These are phyloP conservation scores for Sugiyamaella marilandica DNA, from an alignment of 805 yeast species.

Conservation along the genomic window DNA sequence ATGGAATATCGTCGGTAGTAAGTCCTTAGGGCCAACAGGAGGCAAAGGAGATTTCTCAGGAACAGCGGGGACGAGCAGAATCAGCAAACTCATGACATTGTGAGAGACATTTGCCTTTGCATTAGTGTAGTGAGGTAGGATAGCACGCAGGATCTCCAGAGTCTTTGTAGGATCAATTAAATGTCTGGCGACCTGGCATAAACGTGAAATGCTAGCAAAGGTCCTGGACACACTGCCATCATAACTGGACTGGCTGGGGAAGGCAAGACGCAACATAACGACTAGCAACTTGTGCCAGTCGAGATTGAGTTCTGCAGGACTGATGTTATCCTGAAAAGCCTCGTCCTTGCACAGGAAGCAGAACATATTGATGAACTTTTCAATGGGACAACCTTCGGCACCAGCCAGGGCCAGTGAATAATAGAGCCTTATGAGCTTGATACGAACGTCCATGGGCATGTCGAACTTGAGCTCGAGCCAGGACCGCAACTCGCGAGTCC, in stretches of 20 bases:
- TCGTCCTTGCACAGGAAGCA: conserved; percentile 50
- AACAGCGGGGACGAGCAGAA: conserved; percentile 20
- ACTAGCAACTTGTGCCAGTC: conserved; percentile 48
- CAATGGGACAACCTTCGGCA: conserved; percentile 61
- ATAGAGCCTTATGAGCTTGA: conserved; percentile 60
- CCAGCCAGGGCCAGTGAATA: conserved; percentile 66
- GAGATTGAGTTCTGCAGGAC: conserved; percentile 39
- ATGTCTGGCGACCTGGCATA: conserved; percentile 25
- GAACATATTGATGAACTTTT: conserved; percentile 58
- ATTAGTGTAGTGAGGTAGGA: conserved; percentile 23
- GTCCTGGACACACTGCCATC: conserved; percentile 19
- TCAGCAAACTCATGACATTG: conserved; percentile 19
- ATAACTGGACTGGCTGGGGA: conserved; percentile 19
- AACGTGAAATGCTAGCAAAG: conserved; percentile 18
- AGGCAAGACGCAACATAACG: conserved; percentile 29
- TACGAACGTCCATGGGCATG: conserved; percentile 63
- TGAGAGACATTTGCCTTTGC: conserved; percentile 23
- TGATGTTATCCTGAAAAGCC: conserved; percentile 31
- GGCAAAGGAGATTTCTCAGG: conserved; percentile 12
- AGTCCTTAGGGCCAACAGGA: conserved; percentile 39
- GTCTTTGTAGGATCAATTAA: conserved; percentile 22
- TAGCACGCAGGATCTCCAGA: conserved; percentile 22
- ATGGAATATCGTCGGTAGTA: conserved; percentile 63
- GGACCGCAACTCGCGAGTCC: conserved; percentile 81
- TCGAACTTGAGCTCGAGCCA: conserved; percentile 76